Conservation (phyloP, 257 asterid genomes). For the Schizonepeta tenuifolia region DNA sequence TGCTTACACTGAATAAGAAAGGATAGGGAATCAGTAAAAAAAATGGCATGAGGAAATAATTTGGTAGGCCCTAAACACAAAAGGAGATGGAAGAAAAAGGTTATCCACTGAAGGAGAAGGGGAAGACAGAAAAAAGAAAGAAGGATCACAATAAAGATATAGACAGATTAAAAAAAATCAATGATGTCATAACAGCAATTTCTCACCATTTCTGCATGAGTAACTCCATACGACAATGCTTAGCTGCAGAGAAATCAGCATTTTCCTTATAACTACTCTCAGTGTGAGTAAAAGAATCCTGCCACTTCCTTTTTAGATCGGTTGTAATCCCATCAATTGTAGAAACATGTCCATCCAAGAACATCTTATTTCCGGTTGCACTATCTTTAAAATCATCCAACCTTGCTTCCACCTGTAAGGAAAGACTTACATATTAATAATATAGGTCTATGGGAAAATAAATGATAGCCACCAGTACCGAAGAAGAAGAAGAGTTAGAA, state of each 20-base stretch:
- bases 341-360: conserved; percentile 71
- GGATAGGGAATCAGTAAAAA: background rate
- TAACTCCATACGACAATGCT: conserved; percentile 84
- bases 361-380: conserved; percentile 58
- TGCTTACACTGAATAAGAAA: conserved; percentile 49
- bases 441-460: background rate
- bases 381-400: conserved; percentile 59
- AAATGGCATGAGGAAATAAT: conserved; percentile 9
- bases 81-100: conserved; percentile 1
- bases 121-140: background rate
- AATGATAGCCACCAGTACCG: background rate
- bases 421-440: conserved; percentile 9
- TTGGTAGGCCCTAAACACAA: background rate
- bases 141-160: no score
- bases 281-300: conserved; percentile 63
- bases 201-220: conserved; percentile 72
- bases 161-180: no score
- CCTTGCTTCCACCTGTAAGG: conserved; percentile 66
- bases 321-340: conserved; percentile 66
- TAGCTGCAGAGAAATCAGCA: conserved; percentile 79
- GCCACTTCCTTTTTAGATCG: conserved; percentile 87
- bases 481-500: conserved; percentile 28
- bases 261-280: conserved; percentile 58
- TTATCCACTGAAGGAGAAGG: background rate
- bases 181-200: background rate